Conservation (phyloP, 2,329 filamentous ascomycete species). For the Alternaria dauci region DNA sequence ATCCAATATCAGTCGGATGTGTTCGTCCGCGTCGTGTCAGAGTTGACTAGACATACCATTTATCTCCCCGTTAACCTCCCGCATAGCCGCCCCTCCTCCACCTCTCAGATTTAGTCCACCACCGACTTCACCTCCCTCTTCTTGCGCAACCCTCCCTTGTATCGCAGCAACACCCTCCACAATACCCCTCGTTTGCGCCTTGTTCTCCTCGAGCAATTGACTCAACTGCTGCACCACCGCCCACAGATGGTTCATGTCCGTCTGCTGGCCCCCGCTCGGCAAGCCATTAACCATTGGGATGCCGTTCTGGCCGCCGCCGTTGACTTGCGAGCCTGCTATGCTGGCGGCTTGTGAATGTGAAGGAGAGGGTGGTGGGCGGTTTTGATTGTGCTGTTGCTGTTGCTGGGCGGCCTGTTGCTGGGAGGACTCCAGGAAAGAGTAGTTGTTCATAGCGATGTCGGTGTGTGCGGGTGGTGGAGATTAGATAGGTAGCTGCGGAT, state of each 20-base stretch:
- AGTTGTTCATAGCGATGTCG: conserved; percentile 46
- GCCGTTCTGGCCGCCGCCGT: conserved; percentile 43
- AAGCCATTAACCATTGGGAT: conserved; percentile 52
- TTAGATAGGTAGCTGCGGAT: conserved; percentile 13
- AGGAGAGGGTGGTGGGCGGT: conserved; percentile 47
- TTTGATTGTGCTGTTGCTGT: conserved; percentile 25
- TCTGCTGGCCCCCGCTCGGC: conserved; percentile 52
- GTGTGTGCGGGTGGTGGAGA: conserved; percentile 18
- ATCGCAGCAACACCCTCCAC: conserved; percentile 51
- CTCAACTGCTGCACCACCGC: conserved; percentile 52
- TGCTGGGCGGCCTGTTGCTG: conserved; percentile 21
- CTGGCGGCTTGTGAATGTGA: conserved; percentile 34
- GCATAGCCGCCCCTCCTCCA: conserved; percentile 21
- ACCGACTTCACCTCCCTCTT: conserved; percentile 42
- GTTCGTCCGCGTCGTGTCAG: neutral
- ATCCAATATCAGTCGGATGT: neutral
- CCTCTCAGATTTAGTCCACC: conserved; percentile 3
- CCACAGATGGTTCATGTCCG: conserved; percentile 55
- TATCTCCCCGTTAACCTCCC: conserved; percentile 49
- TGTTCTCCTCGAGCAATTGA: conserved; percentile 51
- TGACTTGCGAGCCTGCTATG: conserved; percentile 37
- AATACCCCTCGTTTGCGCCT: conserved; percentile 49
- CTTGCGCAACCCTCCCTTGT: conserved; percentile 43
- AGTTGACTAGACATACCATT: conserved; percentile 32
- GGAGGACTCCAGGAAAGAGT: conserved; percentile 45